Conservation (phyloP, 2,329 filamentous ascomycete species). For the Diaporthe sp. region DNA sequence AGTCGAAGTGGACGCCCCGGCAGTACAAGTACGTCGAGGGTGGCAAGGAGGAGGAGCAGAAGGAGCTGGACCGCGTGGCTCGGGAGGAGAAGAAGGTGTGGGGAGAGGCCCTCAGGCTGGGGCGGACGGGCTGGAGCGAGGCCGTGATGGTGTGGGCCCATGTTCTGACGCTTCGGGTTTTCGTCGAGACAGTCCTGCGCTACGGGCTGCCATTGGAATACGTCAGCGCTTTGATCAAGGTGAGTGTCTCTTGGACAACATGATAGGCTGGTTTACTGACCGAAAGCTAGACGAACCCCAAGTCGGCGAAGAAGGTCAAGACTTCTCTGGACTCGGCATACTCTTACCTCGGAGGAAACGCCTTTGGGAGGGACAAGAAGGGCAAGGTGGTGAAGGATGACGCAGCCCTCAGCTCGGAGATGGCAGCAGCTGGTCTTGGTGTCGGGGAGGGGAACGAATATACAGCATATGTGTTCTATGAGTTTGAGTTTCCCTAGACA, state of each 20-base stretch:
- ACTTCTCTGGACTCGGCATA: slow-evolving; percentile 85
- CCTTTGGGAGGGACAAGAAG: slow-evolving; percentile 93
- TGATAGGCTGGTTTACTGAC: slow-evolving; percentile 39
- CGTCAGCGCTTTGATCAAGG: slow-evolving; percentile 86
- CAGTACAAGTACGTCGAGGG: slow-evolving; percentile 95
- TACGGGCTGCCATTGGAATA: slow-evolving; percentile 95
- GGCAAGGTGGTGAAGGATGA: slow-evolving; percentile 94
- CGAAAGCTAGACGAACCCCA: slow-evolving; percentile 78
- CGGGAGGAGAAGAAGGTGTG: slow-evolving; percentile 92
- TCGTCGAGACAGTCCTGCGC: slow-evolving; percentile 97
- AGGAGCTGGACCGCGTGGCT: slow-evolving; percentile 84
- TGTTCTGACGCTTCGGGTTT: slow-evolving; percentile 89
- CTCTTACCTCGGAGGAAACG: slow-evolving; percentile 94
- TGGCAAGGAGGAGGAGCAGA: slow-evolving; percentile 88
- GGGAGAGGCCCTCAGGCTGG: slow-evolving; percentile 90
- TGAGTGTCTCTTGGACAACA: slow-evolving; percentile 60
- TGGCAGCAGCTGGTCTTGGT: slow-evolving; percentile 80
- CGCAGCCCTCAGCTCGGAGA: slow-evolving; percentile 80
- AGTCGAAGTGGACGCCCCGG: slow-evolving; percentile 93
- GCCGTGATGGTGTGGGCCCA: slow-evolving; percentile 97
- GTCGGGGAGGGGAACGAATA: slow-evolving; percentile 85
- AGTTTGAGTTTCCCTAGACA: slow-evolving; percentile 79
- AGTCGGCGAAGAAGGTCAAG: slow-evolving; percentile 84
- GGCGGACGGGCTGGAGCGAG: slow-evolving; percentile 94
- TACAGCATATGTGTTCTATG: slow-evolving; percentile 97